Conservation (phyloP, 2,329 filamentous ascomycete genomes). For the Dactylellina drechsleri region DNA sequence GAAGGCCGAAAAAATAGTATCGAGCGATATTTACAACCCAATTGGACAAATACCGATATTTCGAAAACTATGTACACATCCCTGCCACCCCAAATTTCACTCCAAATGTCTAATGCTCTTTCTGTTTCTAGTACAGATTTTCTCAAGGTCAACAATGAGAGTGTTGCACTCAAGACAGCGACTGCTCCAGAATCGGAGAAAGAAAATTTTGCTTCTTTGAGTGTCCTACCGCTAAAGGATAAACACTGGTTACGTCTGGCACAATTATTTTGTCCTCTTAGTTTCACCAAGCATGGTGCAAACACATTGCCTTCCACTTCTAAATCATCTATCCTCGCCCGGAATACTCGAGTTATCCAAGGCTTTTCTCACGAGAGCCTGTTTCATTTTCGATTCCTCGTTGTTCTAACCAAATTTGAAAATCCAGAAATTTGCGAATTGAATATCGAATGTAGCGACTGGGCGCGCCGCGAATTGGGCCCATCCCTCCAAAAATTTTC, state of each 20-base stretch:
- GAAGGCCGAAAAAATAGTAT: conserved; percentile 21
- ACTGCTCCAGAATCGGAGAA: background rate
- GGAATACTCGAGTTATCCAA: conserved; percentile 6
- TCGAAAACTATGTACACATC: background rate
- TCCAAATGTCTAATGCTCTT: conserved; percentile 4
- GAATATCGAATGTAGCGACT: conserved; percentile 37
- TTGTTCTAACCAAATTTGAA: conserved; percentile 12
- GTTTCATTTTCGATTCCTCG: conserved; percentile 29
- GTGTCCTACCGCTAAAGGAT: background rate
- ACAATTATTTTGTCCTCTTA: conserved; percentile 17
- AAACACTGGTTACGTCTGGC: conserved; percentile 7
- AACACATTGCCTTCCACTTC: background rate
- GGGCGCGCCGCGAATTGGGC: conserved; percentile 32
- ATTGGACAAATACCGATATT: conserved; percentile 1
- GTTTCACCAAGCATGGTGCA: conserved; percentile 14
- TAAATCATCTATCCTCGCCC: background rate
- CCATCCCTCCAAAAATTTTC: conserved; percentile 18
- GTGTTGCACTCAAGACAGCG: background rate
- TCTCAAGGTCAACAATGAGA: conserved; percentile 22
- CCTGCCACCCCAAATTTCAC: too few relatives aligned
- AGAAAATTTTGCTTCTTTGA: background rate
- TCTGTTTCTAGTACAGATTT: conserved; percentile 13
- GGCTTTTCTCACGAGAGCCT: conserved; percentile 38
- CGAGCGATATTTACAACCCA: background rate
- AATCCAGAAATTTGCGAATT: conserved; percentile 11